These are phyloP conservation scores for Candida multigemmis DNA, from an alignment of 805 yeast species.

Conservation along the genomic window DNA sequence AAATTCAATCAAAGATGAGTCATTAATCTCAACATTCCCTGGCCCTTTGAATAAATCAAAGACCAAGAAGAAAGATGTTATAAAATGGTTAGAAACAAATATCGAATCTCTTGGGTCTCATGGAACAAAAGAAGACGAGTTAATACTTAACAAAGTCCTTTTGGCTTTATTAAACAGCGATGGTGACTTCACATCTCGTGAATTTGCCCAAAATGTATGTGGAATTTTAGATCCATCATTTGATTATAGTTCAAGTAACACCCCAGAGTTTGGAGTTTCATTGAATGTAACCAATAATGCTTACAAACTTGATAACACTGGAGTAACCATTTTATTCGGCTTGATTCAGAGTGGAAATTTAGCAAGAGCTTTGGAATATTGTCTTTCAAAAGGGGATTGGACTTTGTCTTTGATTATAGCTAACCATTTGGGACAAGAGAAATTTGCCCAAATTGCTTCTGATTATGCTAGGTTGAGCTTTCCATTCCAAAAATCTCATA, in stretches of 20 bases:
- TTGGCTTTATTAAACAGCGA: constrained; percentile 17
- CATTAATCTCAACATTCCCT: constrained; percentile 38
- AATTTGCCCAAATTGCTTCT: constrained; percentile 49
- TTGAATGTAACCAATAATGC: constrained; percentile 27
- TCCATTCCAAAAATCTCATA: constrained; percentile 30
- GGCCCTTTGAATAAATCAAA: constrained; percentile 58
- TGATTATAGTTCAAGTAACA: constrained; percentile 12
- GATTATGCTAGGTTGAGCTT: constrained; percentile 43
- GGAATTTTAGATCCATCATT: constrained; percentile 34
- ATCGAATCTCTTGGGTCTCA: constrained; percentile 7
- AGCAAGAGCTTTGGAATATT: constrained; percentile 53
- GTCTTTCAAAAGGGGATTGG: constrained; percentile 63
- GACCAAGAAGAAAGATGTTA: constrained; percentile 57
- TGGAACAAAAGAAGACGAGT: constrained; percentile 10
- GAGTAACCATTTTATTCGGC: constrained; percentile 21
- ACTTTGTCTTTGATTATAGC: constrained; percentile 70
- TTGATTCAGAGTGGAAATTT: constrained; percentile 54
- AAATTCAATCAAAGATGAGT: constrained; percentile 12
- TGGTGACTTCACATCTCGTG: constrained; percentile 17
- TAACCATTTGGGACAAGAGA: constrained; percentile 51
- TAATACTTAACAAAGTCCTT: constrained; percentile 23
- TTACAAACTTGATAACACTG: constrained; percentile 29
- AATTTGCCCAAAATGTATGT: constrained; percentile 23
- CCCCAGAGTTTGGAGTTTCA: constrained; percentile 6
- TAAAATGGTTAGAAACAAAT: constrained; percentile 42